Conservation (phyloP, 345 rosid genomes). For the Excoecaria agallocha region DNA sequence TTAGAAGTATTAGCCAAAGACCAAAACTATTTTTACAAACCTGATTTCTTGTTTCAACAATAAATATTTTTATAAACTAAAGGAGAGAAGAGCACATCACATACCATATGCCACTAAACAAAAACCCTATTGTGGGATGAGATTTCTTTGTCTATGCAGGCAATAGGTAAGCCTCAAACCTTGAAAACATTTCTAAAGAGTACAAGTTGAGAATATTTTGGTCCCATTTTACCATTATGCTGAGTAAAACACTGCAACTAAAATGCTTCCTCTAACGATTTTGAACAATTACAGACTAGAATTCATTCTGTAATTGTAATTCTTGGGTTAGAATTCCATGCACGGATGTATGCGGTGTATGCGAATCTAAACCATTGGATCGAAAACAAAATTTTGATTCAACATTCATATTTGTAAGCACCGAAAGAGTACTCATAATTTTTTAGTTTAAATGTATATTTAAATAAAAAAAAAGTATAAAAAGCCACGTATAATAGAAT, state of each 20-base stretch:
- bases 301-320: not conserved
- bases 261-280: not conserved
- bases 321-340: no score
- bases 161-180: slow-evolving; percentile 56
- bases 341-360: no score
- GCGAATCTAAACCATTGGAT: no score
- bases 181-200: slow-evolving; percentile 39
- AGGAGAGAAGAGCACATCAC: slow-evolving; percentile 1
- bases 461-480: no score
- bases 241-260: slow-evolving; percentile 50
- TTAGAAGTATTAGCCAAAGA: no score
- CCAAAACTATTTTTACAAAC: no score
- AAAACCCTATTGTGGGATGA: slow-evolving; percentile 39
- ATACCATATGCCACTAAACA: not conserved
- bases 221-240: slow-evolving; percentile 24
- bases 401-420: no score
- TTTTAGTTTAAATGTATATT: no score
- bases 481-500: no score
- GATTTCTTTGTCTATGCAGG: slow-evolving; percentile 71
- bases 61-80: not conserved
- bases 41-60: not conserved
- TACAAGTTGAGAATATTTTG: slow-evolving; percentile 65
- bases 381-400: no score
- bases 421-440: no score
- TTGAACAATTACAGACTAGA: not conserved